phyloP scores from a whole-genome alignment of 2,329 filamentous ascomycete species.

The Zelopaecilomyces penicillatus region DNA sequence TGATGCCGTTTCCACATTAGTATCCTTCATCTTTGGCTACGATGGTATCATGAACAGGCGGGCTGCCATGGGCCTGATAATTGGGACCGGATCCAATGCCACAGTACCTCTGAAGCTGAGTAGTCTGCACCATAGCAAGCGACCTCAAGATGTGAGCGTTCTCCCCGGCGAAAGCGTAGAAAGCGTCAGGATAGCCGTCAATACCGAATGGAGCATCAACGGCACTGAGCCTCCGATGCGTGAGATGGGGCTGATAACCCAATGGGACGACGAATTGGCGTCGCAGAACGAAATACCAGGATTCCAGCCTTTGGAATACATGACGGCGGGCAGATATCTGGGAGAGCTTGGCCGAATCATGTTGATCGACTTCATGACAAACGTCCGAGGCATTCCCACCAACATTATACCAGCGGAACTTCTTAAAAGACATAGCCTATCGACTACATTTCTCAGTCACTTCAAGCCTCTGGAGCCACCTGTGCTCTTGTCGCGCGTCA shows the following conservation, averaged over 20 bases:
- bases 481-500: conserved; percentile 39
- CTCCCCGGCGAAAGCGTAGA: conserved; percentile 36
- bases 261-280: conserved; percentile 64
- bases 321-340: conserved; percentile 71
- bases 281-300: conserved; percentile 59
- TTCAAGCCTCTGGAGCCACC: conserved; percentile 46
- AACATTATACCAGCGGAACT: conserved; percentile 47
- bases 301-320: conserved; percentile 77
- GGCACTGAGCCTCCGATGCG: conserved; percentile 62
- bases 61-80: conserved; percentile 71
- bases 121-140: conserved; percentile 56
- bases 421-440: conserved; percentile 51
- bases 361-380: conserved; percentile 55
- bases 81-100: conserved; percentile 74
- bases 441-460: conserved; percentile 66
- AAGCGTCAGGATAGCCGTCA: conserved; percentile 63
- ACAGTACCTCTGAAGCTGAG: conserved; percentile 63
- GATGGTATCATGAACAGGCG: conserved; percentile 52
- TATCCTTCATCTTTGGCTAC: conserved; percentile 67
- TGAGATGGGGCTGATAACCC: conserved; percentile 54
- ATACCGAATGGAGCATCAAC: conserved; percentile 78
- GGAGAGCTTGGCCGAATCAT: conserved; percentile 68
- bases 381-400: conserved; percentile 27
- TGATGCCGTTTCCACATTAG: conserved; percentile 70
- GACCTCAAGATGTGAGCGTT: conserved; percentile 39